Evolutionary conservation across 495 filamentous ascomycete species (phyloP).

Genomic region (Penicillium macrosclerotiorum): DNA sequence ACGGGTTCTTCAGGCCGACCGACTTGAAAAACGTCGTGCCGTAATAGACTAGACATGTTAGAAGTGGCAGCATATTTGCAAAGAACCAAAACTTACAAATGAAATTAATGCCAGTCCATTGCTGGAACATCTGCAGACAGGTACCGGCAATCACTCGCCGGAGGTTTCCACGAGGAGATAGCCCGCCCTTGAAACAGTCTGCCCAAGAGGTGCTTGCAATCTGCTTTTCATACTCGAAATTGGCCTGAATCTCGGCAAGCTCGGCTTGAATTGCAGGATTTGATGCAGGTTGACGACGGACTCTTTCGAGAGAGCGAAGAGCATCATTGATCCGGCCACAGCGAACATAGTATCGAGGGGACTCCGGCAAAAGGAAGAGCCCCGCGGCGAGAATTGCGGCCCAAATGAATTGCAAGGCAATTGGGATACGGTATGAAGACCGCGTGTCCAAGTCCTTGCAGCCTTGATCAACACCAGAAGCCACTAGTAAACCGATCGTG

Average conservation of each 20-base stretch:
- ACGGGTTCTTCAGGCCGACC: constrained; percentile 60
- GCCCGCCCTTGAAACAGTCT: constrained; percentile 62
- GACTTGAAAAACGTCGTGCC: constrained; percentile 66
- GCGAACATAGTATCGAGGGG: constrained; percentile 60
- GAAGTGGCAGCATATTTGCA: too few relatives aligned
- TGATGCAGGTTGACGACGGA: constrained; percentile 45
- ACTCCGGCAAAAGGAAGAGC: constrained; percentile 74
- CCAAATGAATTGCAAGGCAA: constrained; percentile 66
- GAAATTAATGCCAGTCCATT: constrained; percentile 79
- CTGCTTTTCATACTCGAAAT: constrained; percentile 62
- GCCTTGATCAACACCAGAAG: constrained; percentile 67
- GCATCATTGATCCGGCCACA: constrained; percentile 41
- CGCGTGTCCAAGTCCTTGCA: constrained; percentile 56
- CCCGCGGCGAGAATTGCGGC: constrained; percentile 60
- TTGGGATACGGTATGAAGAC: constrained; percentile 67
- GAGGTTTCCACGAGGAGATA: constrained; percentile 48
- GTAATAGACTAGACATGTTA: constrained; percentile 54
- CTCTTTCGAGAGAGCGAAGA: constrained; percentile 34
- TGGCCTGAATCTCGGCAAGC: constrained; percentile 71
- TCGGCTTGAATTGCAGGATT: constrained; percentile 65
- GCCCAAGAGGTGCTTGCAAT: constrained; percentile 53
- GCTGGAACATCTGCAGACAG: constrained; percentile 72
- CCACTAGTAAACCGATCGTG: constrained; percentile 68
- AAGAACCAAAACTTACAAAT: constrained; percentile 31
- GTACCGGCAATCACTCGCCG: constrained; percentile 67